Conservation (phyloP, 257 asterid genomes). For the Penstemon davidsonii region DNA sequence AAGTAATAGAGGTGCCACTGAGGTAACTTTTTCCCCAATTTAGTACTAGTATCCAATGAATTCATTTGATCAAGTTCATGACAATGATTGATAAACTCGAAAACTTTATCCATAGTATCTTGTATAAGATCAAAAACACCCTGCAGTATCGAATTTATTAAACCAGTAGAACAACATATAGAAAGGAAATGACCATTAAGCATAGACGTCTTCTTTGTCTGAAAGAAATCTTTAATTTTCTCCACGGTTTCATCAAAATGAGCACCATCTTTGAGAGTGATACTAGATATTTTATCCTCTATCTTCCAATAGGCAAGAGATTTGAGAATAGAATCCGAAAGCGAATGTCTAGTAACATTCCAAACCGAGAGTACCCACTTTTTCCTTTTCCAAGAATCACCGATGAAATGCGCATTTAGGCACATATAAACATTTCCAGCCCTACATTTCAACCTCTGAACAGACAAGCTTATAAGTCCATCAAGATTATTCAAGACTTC, state of each 20-base stretch:
- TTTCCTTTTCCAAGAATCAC: constrained; percentile 27
- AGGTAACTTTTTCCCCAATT: neutral
- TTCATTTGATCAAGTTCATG: neutral
- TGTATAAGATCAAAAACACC: constrained; percentile 26
- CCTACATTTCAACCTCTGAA: constrained; percentile 4
- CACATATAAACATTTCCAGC: constrained; percentile 8
- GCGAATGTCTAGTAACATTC: neutral
- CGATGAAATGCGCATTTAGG: constrained; percentile 26
- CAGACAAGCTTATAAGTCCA: neutral
- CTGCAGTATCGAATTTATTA: constrained; percentile 29
- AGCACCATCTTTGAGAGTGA: constrained; percentile 10
- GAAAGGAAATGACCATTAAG: constrained; percentile 21
- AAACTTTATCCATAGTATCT: constrained; percentile 14
- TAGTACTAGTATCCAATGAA: neutral
- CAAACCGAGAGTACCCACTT: constrained; percentile 18
- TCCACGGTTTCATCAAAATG: constrained; percentile 22
- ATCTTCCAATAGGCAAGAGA: constrained; percentile 18
- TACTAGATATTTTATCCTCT: constrained; percentile 17
- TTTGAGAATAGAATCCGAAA: constrained; percentile 7
- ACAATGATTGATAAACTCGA: constrained; percentile 1
- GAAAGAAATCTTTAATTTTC: constrained; percentile 7
- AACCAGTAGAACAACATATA: constrained; percentile 27
- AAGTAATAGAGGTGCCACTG: constrained; percentile 21
- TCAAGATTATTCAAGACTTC: neutral
- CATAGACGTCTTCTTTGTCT: constrained; percentile 15